A percentile compares a stretch with the other conserved stretches of the same genome.
These are phyloP conservation scores for Lachancea lanzarotensis DNA, from an alignment of 805 yeast species.

Conservation along the genomic window DNA sequence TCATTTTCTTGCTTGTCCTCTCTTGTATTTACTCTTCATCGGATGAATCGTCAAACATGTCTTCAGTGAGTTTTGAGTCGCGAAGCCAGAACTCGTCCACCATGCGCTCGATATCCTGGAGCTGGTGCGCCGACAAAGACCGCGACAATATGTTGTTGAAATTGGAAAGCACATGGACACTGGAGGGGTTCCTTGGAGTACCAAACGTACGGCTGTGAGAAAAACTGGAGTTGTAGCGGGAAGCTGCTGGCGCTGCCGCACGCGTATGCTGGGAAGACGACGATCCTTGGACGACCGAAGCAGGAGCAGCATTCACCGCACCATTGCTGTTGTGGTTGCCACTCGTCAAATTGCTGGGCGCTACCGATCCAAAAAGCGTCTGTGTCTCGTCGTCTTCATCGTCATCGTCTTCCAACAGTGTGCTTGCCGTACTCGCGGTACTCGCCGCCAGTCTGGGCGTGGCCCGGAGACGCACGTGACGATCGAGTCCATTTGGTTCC, in stretches of 20 bases:
- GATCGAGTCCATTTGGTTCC: too few species aligned
- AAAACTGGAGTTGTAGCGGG: too few species aligned
- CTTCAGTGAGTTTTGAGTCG: constrained; percentile 20
- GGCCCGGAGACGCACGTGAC: constrained; percentile 3
- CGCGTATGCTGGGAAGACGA: background rate
- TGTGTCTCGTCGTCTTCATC: background rate
- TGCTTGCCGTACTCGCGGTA: background rate
- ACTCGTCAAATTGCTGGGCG: background rate
- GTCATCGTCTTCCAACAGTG: background rate
- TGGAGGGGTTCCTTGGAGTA: background rate
- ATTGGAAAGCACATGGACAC: constrained; percentile 8
- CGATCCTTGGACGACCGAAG: too few species aligned
- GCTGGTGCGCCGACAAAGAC: constrained; percentile 6
- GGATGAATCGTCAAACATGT: constrained; percentile 29
- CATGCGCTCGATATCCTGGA: constrained; percentile 14
- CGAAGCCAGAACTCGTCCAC: constrained; percentile 24
- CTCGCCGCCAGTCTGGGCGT: too few species aligned
- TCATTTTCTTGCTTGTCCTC: too few species aligned
- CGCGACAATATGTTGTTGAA: constrained; percentile 17
- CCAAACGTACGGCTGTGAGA: too few species aligned
- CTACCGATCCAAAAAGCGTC: background rate
- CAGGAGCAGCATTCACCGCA: background rate
- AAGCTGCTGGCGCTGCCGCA: background rate
- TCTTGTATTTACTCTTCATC: too few species aligned
- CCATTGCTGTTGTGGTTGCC: background rate